Evolutionary conservation across 176 grass and related monocot genomes (phyloP).

Genomic region (Phyllostachys edulis): DNA sequence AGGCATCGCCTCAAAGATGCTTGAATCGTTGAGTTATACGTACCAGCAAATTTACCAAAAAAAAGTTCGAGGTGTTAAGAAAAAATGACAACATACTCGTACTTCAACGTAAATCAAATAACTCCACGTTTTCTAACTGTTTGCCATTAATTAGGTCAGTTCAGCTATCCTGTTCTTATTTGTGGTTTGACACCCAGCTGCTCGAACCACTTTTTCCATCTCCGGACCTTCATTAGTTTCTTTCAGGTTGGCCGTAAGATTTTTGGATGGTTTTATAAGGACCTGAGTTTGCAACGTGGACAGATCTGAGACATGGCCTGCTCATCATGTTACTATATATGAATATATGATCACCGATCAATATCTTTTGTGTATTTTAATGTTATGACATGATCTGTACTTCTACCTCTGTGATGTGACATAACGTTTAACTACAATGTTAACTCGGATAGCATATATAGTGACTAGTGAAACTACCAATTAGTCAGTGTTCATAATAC

Average conservation of each 20-base stretch:
- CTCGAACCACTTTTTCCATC: not conserved
- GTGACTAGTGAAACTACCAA: not conserved
- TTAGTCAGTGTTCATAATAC: not conserved
- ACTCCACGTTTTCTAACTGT: not conserved
- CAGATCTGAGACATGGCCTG: not conserved
- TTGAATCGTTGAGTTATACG: not conserved
- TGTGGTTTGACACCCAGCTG: not conserved
- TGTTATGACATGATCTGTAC: not conserved
- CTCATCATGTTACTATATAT: not conserved
- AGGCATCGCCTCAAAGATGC: not conserved
- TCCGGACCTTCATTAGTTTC: too few species aligned
- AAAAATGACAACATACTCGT: not conserved
- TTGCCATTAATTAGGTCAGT: too few species aligned
- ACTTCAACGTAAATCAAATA: not conserved
- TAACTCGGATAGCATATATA: not conserved
- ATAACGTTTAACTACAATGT: not conserved
- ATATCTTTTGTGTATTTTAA: not conserved
- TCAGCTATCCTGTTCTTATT: not conserved
- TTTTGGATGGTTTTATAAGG: not conserved
- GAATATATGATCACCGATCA: too few species aligned
- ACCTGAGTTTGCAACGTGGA: not conserved
- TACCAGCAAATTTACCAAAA: not conserved
- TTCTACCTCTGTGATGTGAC: not conserved
- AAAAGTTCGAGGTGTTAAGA: not conserved
- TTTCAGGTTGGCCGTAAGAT: too few species aligned